Base-by-base conservation (phyloP, 352 stramenopile species). In the Phytophthora constricta region DNA sequence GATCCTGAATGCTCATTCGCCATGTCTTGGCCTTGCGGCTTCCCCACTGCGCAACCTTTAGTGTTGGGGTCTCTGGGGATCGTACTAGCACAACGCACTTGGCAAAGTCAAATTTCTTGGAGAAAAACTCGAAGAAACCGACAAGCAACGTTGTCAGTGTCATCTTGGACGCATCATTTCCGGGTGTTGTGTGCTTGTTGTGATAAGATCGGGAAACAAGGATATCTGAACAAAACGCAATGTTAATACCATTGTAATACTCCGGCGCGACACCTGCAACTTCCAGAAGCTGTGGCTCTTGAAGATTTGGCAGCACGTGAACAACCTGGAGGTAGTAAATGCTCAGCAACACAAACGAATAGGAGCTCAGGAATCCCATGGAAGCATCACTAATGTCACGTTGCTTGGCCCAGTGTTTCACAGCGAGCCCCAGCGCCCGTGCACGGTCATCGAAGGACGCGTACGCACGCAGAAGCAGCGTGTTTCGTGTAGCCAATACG, bases 401-500 rank as follows among this genome's bases (percentile, higher is more conserved):
- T n/a, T 77, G 79, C 79, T 99, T 99, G 9, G 97, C 97, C 97
- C 97, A 99, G 41, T 97, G 83, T 79, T 99, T 99, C 51, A 99
- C 66, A 19, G 98, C 93, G 50, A 98, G 90, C 8, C 96, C 97
- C 7, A 99, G 67, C 23, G 91, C 72, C 2, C 93, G 90, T 20
- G 85, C 86, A 37, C 90, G 86, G 17, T 86, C 70, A 58, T 97
- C 90, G n/a, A 86, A 82, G 17, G 68, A 53, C 23, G 84, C 89
- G 51, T 97, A 97, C 2, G 85, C 72, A 14, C 87, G 87, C 62
- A 97, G 63, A 19, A 97, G 74, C 31, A 79, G 70, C 20, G 90
- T 96, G 58, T 97, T 97, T 45, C 87, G 74, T 4, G 77, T 89
- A 53, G 87, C 86, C 45, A 95, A 64, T 34, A 90, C 78, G 62